These are phyloP conservation scores for Cinchona pubescens DNA, from an alignment of 257 asterid species.

Conservation along the genomic window DNA sequence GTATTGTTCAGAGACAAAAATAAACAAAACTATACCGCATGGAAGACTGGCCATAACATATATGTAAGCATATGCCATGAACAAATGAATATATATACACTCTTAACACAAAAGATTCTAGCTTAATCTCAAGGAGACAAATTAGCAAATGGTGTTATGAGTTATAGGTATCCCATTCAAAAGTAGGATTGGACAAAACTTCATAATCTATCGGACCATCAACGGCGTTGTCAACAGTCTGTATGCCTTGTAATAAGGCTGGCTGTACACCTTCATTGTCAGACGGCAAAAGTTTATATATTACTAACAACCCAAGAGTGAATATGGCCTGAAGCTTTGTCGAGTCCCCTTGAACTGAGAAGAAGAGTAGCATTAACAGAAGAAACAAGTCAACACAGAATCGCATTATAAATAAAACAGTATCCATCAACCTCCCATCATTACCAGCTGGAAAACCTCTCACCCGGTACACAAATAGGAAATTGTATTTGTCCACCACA, in stretches of 20 bases:
- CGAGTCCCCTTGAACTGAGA: slow-evolving; percentile 74
- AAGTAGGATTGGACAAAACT: slow-evolving; percentile 76
- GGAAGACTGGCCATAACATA: background rate
- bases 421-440: slow-evolving; percentile 93
- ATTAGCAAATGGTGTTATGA: slow-evolving; percentile 25
- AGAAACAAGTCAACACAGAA: slow-evolving; percentile 81
- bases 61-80: slow-evolving; percentile 4
- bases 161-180: slow-evolving; percentile 89
- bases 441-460: slow-evolving; percentile 97
- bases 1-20: background rate
- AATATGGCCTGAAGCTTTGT: slow-evolving; percentile 93
- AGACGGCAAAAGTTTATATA: slow-evolving; percentile 76
- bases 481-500: slow-evolving; percentile 91
- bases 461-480: slow-evolving; percentile 87
- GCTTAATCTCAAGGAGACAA: background rate
- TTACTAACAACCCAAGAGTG: slow-evolving; percentile 70
- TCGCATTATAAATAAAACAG: slow-evolving; percentile 74
- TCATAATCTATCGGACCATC: slow-evolving; percentile 82
- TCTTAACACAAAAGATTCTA: background rate
- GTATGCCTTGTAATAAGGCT: slow-evolving; percentile 69
- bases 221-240: slow-evolving; percentile 60
- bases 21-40: background rate
- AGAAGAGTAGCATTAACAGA: slow-evolving; percentile 75
- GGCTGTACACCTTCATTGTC: slow-evolving; percentile 57
- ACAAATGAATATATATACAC: slow-evolving; percentile 23